Evolutionary conservation across 257 asterid species (phyloP), one percentile per base, ranked within the genome.

Genomic region (Eustoma russellianum): DNA sequence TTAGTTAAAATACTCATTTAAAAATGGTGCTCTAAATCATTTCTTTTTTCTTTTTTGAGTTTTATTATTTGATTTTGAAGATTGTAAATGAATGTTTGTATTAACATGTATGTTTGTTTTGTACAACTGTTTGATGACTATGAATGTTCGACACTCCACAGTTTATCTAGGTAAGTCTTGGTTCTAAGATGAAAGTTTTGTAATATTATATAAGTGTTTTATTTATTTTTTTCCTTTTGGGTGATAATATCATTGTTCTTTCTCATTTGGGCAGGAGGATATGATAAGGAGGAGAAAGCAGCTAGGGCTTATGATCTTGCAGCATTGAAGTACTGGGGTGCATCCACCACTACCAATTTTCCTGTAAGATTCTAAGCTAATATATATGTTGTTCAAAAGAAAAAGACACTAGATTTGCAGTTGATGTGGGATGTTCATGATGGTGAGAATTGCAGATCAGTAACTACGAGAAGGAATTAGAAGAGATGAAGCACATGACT

Each of bases 241-340:
- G 13, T 59, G 11, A 7, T 0, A 2, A 41, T 57, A 52, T 9
- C 47, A n/a, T 55, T 41, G 9, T 14, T 17, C 30, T 17, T 54
- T 6, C 13, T 24, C 0, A 9, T 41, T 48, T 48, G 58, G 16
- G 19, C 67, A 89, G 97, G 98, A 63, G 98, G 98, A 33, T 90
- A 90, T 72, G 98, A 90, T 51, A 90, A 90, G 67, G 98, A 90
- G 61, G 98, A 90, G 17, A 90, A 86, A 59, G 98, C 98, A 44
- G 98, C 98, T 65, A 68, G 94, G 83, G 85, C 98, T 33, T 90
- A 90, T 69, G 97, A 90, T 73, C 70, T 90, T 47, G 86, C 96
- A 41, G 96, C 97, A 41, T 70, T 90, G 4, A 90, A 90, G 59
- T 90, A 86, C 70, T 90, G 98, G 98, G 98, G 98, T 53, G 70